phyloP scores from a whole-genome alignment of 2,329 filamentous ascomycete species.

The Parastagonospora avenae region DNA sequence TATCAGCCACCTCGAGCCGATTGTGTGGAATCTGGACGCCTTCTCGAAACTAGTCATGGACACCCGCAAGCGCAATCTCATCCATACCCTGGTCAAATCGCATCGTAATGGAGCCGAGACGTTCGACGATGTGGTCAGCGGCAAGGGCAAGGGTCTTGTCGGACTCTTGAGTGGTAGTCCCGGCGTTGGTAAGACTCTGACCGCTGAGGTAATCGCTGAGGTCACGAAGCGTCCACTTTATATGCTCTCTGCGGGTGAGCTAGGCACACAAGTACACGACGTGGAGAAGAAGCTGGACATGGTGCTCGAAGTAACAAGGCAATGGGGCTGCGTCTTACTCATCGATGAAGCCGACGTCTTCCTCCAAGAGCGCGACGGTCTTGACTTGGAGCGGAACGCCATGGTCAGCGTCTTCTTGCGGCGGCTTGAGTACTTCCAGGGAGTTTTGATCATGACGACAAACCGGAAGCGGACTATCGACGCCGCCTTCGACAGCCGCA shows the following conservation, averaged over 20 bases:
- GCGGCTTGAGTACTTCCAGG: constrained; percentile 85
- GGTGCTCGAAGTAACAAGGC: constrained; percentile 5
- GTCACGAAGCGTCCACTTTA: constrained; percentile 52
- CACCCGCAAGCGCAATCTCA: constrained; percentile 20
- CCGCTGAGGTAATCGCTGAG: constrained; percentile 19
- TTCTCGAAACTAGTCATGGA: constrained; percentile 49
- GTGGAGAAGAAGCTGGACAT: constrained; percentile 75
- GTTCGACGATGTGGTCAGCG: constrained; percentile 53
- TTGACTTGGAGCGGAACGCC: constrained; percentile 81
- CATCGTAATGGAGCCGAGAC: constrained; percentile 57
- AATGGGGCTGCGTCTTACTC: constrained; percentile 53
- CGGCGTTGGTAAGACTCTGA: constrained; percentile 28
- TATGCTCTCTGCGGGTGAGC: constrained; percentile 77
- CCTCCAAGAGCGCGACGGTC: constrained; percentile 65
- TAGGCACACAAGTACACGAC: constrained; percentile 58
- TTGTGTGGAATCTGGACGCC: constrained; percentile 49
- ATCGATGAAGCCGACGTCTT: constrained; percentile 72
- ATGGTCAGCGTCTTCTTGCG: constrained; percentile 85
- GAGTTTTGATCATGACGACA: constrained; percentile 84
- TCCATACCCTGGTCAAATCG: constrained; percentile 70
- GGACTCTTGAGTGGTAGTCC: constrained; percentile 25
- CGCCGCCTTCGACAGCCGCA: constrained; percentile 53
- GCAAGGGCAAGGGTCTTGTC: constrained; percentile 38
- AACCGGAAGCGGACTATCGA: constrained; percentile 64
- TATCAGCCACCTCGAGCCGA: constrained; percentile 48